A percentile compares a stretch with the other conserved stretches of the same genome.
phyloP scores from a whole-genome alignment of 2,329 filamentous ascomycete species.

The Cladobotryum mycophilum region DNA sequence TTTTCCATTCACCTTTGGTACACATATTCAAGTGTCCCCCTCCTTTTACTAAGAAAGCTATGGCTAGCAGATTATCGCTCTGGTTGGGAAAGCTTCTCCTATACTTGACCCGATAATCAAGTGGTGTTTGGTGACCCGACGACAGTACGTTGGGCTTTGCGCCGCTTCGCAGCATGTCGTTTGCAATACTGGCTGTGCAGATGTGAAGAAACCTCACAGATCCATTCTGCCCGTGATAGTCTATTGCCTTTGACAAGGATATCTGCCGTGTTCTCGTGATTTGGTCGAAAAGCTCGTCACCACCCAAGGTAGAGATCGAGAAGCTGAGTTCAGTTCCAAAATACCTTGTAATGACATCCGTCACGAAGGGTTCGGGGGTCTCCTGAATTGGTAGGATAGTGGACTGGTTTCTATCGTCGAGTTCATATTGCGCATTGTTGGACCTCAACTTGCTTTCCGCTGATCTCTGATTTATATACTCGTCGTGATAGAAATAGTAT shows the following conservation, averaged over 20 bases:
- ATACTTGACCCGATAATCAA: background rate
- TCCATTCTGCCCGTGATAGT: background rate
- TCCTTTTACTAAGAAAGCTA: background rate
- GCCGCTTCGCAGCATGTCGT: background rate
- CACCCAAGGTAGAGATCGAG: background rate
- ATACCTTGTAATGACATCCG: too few relatives aligned
- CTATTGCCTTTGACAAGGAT: background rate
- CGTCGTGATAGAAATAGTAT: background rate
- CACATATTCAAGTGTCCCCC: background rate
- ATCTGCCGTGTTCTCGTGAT: background rate
- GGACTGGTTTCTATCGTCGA: too few relatives aligned
- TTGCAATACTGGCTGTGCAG: background rate
- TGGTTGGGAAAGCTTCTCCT: background rate
- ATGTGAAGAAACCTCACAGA: background rate
- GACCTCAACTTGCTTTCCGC: too few relatives aligned
- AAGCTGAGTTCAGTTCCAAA: background rate
- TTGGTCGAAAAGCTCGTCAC: background rate
- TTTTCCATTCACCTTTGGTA: conserved; percentile 27
- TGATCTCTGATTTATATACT: background rate
- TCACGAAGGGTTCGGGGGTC: too few relatives aligned
- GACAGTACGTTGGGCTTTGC: background rate
- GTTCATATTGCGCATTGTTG: too few relatives aligned
- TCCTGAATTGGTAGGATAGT: too few relatives aligned
- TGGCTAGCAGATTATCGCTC: background rate
- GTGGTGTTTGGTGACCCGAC: background rate